Conservation (phyloP, 2,329 filamentous ascomycete genomes). For the Nemania diffusa region DNA sequence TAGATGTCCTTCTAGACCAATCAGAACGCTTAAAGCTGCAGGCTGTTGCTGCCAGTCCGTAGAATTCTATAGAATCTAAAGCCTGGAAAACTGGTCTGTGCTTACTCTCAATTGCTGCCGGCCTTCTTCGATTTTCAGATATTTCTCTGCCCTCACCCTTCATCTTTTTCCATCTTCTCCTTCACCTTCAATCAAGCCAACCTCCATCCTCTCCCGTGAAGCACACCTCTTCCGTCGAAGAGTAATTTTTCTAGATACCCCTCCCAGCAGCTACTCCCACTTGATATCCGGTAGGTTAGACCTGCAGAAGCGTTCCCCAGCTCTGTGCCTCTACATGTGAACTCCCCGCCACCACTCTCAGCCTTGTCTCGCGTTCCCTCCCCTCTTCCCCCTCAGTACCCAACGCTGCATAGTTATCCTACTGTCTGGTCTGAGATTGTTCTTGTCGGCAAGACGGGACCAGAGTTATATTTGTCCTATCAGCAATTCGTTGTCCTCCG, state of each 20-base stretch:
- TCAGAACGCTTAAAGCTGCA: slow-evolving; percentile 33
- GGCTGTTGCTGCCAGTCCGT: slow-evolving; percentile 42
- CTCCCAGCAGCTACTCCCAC: not conserved
- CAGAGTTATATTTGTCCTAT: not conserved
- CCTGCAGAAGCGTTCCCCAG: not conserved
- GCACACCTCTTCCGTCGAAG: slow-evolving; percentile 24
- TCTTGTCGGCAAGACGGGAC: not conserved
- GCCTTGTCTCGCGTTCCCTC: slow-evolving; percentile 29
- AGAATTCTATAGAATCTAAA: slow-evolving; percentile 50
- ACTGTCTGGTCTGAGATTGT: too few relatives aligned
- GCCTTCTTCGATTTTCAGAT: slow-evolving; percentile 32
- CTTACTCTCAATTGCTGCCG: slow-evolving; percentile 34
- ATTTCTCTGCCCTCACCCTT: slow-evolving; percentile 39
- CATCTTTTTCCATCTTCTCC: slow-evolving; percentile 28
- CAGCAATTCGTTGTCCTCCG: not conserved
- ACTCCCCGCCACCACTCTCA: slow-evolving; percentile 39
- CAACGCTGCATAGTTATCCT: not conserved
- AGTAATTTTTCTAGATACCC: slow-evolving; percentile 33
- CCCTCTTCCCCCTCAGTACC: not conserved
- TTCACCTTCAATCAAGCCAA: slow-evolving; percentile 30
- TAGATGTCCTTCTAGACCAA: slow-evolving; percentile 36
- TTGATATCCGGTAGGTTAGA: slow-evolving; percentile 35
- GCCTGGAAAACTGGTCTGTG: slow-evolving; percentile 43
- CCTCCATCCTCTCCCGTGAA: slow-evolving; percentile 11
- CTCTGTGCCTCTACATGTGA: slow-evolving; percentile 1